Conservation (phyloP, 2,329 filamentous ascomycete species). For the Colletotrichum sp. region DNA sequence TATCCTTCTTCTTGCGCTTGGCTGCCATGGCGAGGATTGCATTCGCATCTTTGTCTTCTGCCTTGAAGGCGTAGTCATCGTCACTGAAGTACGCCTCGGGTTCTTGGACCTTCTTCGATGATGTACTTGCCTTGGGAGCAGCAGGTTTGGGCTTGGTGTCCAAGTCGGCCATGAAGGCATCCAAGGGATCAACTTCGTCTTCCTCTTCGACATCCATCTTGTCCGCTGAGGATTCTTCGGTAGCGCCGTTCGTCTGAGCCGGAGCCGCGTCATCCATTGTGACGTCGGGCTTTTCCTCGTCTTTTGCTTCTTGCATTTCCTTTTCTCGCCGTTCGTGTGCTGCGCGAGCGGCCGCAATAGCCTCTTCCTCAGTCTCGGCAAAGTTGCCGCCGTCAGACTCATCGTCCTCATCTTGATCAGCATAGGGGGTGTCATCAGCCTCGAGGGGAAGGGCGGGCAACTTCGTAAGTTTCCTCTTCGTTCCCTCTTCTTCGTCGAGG, state of each 20-base stretch:
- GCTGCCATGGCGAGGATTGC: constrained; percentile 58
- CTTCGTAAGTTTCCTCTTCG: constrained; percentile 87
- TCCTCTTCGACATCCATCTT: constrained; percentile 62
- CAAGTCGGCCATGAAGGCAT: constrained; percentile 91
- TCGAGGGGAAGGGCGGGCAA: constrained; percentile 79
- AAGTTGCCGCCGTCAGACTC: constrained; percentile 80
- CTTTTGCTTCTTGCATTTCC: constrained; percentile 49
- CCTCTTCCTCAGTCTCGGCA: constrained; percentile 85
- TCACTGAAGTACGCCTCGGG: constrained; percentile 90
- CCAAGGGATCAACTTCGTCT: constrained; percentile 81
- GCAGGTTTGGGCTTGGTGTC: constrained; percentile 38
- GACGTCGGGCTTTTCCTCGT: constrained; percentile 43
- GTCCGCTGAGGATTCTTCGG: constrained; percentile 35
- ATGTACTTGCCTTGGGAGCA: constrained; percentile 25
- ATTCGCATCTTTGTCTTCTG: constrained; percentile 53
- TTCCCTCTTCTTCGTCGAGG: constrained; percentile 87
- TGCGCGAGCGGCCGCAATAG: constrained; percentile 82
- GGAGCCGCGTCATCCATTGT: constrained; percentile 12
- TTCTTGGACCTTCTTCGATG: constrained; percentile 63
- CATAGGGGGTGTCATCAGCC: constrained; percentile 65
- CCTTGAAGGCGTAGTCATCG: constrained; percentile 69
- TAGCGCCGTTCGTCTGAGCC: constrained; percentile 27
- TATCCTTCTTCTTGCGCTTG: constrained; percentile 91
- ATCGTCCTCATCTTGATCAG: constrained; percentile 69
- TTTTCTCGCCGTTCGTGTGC: constrained; percentile 86